Base-by-base conservation (phyloP, 495 filamentous ascomycete genomes). In the Podospora pseudocomata region DNA sequence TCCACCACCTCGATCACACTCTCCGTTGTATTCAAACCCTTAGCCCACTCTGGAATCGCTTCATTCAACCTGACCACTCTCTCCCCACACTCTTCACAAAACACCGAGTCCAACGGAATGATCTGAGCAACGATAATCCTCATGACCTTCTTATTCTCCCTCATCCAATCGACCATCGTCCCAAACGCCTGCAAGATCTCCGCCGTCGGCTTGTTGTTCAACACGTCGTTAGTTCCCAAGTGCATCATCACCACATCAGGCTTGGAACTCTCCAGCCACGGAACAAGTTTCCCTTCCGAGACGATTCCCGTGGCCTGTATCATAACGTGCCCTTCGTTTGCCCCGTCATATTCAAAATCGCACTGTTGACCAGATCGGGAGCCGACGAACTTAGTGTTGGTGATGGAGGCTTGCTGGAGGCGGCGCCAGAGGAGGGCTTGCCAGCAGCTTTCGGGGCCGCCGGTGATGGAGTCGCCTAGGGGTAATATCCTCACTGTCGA, bases 171-270 rank as follows among this genome's bases (percentile, higher is more conserved):
- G 11, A 58, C 19, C 55, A 20, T 58, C 54, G 16, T 18, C 54
- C 13, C 2, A 65, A 75, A 82, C 2, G 82, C 78, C 19, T 67
- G 65, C 20, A 81, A 64, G 55, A 85, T 82, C 57, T 74, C 75
- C 19, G 19, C 49, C 4, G 75, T 66, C 4, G 73, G 54, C 57
- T 76, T 71, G 61, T 73, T 78, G 57, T 72, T 76, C 75, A 79
- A 83, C 19, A 84, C 76, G 71, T 84, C 81, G 71, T 83, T 82
- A 30, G 82, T 84, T 3, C 82, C 82, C 15, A 85, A 69, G 73
- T 84, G 81, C 79, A 81, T 80, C 73, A 80, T 72, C 16, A 84
- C 77, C 16, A 84, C 68, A 65, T 84, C 79, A 0, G 82, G 79
- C 5, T 75, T 71, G 3, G 79, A 78, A 28, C 63, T 68, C 1